Evolutionary conservation across 306 rosid species (phyloP), one percentile per base, ranked within the genome.

Genomic region (Cercis canadensis): DNA sequence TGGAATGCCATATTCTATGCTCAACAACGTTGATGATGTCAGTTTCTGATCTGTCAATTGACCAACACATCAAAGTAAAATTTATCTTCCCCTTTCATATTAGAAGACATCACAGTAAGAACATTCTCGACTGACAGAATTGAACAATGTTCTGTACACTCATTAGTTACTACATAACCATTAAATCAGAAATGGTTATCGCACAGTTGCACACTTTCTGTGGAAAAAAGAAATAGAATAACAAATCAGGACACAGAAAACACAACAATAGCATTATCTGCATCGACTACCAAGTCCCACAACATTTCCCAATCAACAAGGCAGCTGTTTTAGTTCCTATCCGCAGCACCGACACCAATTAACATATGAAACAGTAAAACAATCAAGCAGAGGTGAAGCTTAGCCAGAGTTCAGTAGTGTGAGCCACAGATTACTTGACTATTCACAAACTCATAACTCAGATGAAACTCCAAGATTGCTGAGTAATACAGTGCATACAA

Each of bases 1-100:
- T 92, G 19, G 98, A 90, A 80, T 87, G 96, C 96, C 97, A 92
- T 71, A 92, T 92, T 77, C 96, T 85, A 67, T 86, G 96, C 88
- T 90, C 98, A 49, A 92, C 98, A 46, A 92, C 86, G n/a, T 88
- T 90, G 59, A 78, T 83, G 55, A 92, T 72, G 44, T 92, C 97
- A 31, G 93, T 92, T 60, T 92, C 98, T 31, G 97, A 92, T 82
- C 97, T 92, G 84, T 62, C 71, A 75, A 63, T 63, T n/a, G n/a
- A 14, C 51, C 21, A 67, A 39, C 16, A 45, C 34, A 57, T 1
- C 57, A 3, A 24, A 24, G 29, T 24, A n/a, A n/a, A n/a, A n/a
- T n/a, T n/a, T n/a, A 34, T 34, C 39, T 34, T 7, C 39, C 39
- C 4, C 7, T 34, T 34, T 34, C 7, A 34, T 34, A 34, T 34